Percentiles rank a stretch among this genome's conserved stretches.
Conservation (phyloP, 176 grass and related monocot species). For the Avena eriantha region DNA sequence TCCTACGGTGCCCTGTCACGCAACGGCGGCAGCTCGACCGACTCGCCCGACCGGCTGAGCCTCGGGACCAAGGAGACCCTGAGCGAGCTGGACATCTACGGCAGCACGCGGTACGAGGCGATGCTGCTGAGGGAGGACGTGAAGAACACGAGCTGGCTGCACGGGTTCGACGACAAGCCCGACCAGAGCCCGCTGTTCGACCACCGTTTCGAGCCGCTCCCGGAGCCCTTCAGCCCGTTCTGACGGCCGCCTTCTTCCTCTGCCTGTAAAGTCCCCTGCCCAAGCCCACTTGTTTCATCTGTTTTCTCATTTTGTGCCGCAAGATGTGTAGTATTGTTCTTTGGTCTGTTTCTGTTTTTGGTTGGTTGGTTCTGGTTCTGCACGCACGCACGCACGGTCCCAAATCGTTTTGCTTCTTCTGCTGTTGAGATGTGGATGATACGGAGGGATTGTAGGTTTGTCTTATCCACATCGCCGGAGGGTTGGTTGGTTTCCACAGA, state of each 20-base stretch:
- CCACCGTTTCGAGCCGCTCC: conserved; percentile 89
- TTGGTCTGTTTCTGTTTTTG: conserved; percentile 32
- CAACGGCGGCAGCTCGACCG: conserved; percentile 53
- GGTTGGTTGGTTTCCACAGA: conserved; percentile 34
- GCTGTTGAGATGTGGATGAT: conserved; percentile 6
- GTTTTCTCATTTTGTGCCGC: neutral
- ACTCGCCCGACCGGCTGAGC: conserved; percentile 66
- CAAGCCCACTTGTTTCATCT: neutral
- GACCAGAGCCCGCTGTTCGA: conserved; percentile 89
- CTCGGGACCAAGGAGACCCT: conserved; percentile 66
- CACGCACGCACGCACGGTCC: neutral
- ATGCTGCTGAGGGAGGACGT: conserved; percentile 84
- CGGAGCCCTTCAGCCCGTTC: conserved; percentile 90
- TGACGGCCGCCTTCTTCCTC: neutral
- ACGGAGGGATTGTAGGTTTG: conserved; percentile 30
- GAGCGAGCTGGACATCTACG: conserved; percentile 76
- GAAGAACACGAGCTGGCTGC: conserved; percentile 87
- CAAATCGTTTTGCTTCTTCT: neutral
- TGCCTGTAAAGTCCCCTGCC: conserved; percentile 46
- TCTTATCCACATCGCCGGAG: neutral
- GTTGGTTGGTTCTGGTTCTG: conserved; percentile 22
- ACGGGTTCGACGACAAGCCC: conserved; percentile 71
- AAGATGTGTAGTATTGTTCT: conserved; percentile 41
- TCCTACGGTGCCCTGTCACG: conserved; percentile 48
- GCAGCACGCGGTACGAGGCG: conserved; percentile 77